These are phyloP conservation scores for Backusella luteola DNA, from an alignment of 192 early-diverging fungal species.

Conservation along the genomic window DNA sequence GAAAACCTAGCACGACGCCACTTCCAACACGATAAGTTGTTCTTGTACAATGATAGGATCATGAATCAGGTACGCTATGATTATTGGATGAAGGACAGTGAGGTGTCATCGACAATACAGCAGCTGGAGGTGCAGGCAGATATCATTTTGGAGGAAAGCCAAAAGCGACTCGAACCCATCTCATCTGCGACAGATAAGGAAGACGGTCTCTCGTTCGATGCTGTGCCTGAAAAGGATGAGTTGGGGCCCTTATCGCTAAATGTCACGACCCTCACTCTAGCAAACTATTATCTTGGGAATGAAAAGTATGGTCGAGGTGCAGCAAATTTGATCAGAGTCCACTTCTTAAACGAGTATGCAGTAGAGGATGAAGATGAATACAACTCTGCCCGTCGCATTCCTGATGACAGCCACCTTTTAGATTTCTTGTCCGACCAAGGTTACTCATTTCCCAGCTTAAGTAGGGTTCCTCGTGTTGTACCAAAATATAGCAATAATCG, in stretches of 20 bases:
- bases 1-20: slow-evolving; percentile 50
- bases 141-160: slow-evolving; percentile 7
- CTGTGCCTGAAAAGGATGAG: slow-evolving; percentile 15
- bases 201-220: background rate
- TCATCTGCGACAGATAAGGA: background rate
- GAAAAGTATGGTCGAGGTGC: slow-evolving; percentile 50
- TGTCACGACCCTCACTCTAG: slow-evolving; percentile 51
- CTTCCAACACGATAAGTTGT: slow-evolving; percentile 46
- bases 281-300: slow-evolving; percentile 53
- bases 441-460: slow-evolving; percentile 57
- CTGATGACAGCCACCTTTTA: slow-evolving; percentile 41
- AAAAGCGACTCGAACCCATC: slow-evolving; percentile 14
- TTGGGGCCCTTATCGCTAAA: slow-evolving; percentile 44
- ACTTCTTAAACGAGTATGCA: slow-evolving; percentile 44
- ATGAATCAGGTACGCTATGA: slow-evolving; percentile 47
- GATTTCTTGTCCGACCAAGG: slow-evolving; percentile 59
- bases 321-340: slow-evolving; percentile 53
- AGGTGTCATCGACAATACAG: slow-evolving; percentile 40
- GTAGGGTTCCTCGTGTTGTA: slow-evolving; percentile 47
- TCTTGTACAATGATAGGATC: slow-evolving; percentile 48
- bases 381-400: slow-evolving; percentile 35
- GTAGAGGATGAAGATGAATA: slow-evolving; percentile 50
- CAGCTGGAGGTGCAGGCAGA: slow-evolving; percentile 30
- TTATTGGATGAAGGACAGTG: slow-evolving; percentile 53
- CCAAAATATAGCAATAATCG: slow-evolving; percentile 35